phyloP scores from a whole-genome alignment of 2,329 filamentous ascomycete genomes.

The Pseudogymnoascus sp. region DNA sequence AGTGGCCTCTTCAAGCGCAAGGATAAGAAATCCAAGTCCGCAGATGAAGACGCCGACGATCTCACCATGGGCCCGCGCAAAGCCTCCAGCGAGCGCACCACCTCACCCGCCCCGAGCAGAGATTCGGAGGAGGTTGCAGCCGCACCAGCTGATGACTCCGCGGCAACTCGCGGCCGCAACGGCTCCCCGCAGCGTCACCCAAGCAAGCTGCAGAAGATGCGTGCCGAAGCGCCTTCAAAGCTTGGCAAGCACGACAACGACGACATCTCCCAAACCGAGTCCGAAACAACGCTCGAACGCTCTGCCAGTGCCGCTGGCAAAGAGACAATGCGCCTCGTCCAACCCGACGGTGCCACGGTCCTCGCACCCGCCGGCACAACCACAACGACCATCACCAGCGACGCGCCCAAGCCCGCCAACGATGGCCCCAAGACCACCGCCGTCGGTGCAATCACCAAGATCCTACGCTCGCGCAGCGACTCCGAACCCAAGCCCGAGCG shows the following conservation, averaged over 20 bases:
- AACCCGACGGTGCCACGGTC: conserved; percentile 9
- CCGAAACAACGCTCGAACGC: conserved; percentile 21
- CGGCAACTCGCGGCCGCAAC: conserved; percentile 17
- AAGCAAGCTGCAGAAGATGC: conserved; percentile 64
- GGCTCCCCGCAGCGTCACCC: conserved; percentile 43
- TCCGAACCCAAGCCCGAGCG: conserved; percentile 41
- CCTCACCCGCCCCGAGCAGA: conserved; percentile 25
- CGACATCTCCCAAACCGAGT: conserved; percentile 20
- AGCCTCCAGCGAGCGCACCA: conserved; percentile 35
- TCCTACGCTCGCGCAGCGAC: conserved; percentile 32
- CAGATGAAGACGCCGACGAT: conserved; percentile 41
- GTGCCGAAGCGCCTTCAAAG: conserved; percentile 21
- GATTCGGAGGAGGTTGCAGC: conserved; percentile 24
- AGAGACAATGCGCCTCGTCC: conserved; percentile 18
- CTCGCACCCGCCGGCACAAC: conserved; percentile 4
- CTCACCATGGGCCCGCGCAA: conserved; percentile 17
- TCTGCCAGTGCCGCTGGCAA: conserved; percentile 18
- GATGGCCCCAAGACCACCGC: conserved; percentile 34
- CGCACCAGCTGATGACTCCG: conserved; percentile 18
- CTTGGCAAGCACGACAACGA: conserved; percentile 16
- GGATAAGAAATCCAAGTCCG: conserved; percentile 37
- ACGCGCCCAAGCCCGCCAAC: conserved; percentile 27
- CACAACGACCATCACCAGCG: conserved; percentile 32
- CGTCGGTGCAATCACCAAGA: conserved; percentile 34
- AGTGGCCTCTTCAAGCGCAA: conserved; percentile 46